Evolutionary conservation across 2,329 filamentous ascomycete species (phyloP), one percentile per base, ranked within the genome.

Genomic region (Rhytidhysteron rufulum): DNA sequence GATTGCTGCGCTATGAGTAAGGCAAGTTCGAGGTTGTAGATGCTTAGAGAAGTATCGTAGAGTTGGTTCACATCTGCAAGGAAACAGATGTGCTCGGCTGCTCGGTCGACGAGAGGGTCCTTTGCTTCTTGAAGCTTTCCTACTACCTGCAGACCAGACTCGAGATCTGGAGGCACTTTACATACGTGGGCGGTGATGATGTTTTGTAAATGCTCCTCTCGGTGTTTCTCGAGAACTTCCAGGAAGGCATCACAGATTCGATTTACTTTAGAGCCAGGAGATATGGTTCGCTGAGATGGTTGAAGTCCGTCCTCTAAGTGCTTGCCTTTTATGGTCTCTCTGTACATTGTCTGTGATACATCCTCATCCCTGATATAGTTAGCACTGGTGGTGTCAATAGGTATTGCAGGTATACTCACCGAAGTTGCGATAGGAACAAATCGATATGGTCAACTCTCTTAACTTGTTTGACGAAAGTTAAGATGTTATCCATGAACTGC

Each of bases 41-140:
- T 73, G 1, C 90, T 90, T 2, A 98, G 74, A 0, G 93, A 87
- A 44, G 90, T 83, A 46, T 96, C 88, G 56, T 95, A 98, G 0
- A 98, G 78, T 29, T 83, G 82, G 62, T 96, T 94, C 33, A 94
- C 85, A 64, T 98, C 93, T 1, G 90, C 88, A 31, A 98, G 77
- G 73, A 98, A 98, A 73, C 89, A 97, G 44, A 98, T 96, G 58
- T 98, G 93, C 60, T 96, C 89, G 17, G 96, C 85, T 0, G 91
- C 91, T 62, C 84, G 85, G 51, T 97, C 91, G 0, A 88, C 88
- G 50, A 90, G 75, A 5, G 55, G 51, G 37, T 62, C 38, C 82
- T 77, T 45, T 4, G 29, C 19, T 21, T 21, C 24, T 38, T 76
- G 71, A 25, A 98, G 70, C 39, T 82, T 77, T 4, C 88, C 84